Base-by-base conservation (phyloP, 257 asterid species). In the Ehretia macrophylla region DNA sequence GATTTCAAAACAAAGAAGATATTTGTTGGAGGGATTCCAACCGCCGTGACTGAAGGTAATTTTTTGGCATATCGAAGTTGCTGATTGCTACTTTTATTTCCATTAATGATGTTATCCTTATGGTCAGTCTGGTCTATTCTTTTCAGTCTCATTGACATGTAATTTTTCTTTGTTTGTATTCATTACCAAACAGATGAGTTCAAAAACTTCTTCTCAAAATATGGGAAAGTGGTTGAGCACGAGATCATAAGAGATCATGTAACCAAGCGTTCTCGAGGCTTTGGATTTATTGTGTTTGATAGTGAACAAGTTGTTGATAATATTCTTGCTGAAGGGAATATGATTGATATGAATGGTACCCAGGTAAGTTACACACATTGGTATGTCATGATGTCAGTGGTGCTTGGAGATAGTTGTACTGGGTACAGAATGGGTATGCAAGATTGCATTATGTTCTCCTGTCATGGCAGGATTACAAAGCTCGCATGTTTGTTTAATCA, bases 1-100 rank as follows among this genome's bases (percentile, higher is more conserved):
- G 85, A 74, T 68, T 82, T 76, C 66, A 82, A 77, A 77, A 82
- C 88, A 14, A 79, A 65, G 78, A 82, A 82, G 74, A 82, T 82
- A 52, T 82, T 82, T 57, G 85, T 82, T 50, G 88, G 88, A 8
- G 88, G 88, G 17, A 76, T 82, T 61, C 88, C 88, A 55, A 49
- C 83, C 59, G 53, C 80, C 44, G 62, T 82, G 22, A 58, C 47
- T 17, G 89, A 82, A 72, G 89, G 89, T 82, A 64, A 55, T 8
- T n/a, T 10, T 49, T 27, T 27, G 35, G 35, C 8, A 13, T 45
- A 12, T 9, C 17, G 1, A 12, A 45, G 1, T 4, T 45, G 50
- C 8, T 8, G 12, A 45, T 45, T 45, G 16, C 16, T 2, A 10
- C 50, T 12, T 45, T 45, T 11, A 45, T 45, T n/a, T n/a, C n/a